Evolutionary conservation across 2,329 filamentous ascomycete species (phyloP), one percentile per base, ranked within the genome.

Genomic region (Cadophora luteo-olivacea): DNA sequence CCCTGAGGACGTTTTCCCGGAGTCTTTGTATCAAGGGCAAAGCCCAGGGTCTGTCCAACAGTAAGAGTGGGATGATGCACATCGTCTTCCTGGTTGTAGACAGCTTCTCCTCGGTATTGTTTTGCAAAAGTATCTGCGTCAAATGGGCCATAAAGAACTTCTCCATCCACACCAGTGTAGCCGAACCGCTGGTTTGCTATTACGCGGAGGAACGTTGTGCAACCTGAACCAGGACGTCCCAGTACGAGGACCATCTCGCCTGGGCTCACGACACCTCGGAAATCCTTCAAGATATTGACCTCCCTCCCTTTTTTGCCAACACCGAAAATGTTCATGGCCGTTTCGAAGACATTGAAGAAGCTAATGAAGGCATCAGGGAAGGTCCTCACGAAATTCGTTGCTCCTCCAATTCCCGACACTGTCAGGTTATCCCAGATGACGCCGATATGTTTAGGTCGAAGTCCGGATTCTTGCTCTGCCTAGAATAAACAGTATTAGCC

Each of bases 31-130:
- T 96, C 92, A 3, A 97, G 82, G 0, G 94, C 94, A 76, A 97
- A 97, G 0, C 87, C 89, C 0, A 97, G 85, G 0, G 94, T 97
- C 78, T 97, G 93, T 65, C 92, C 91, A 2, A 97, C 94, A 0
- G 93, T 96, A 29, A 97, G 84, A 0, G 92, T 96, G 0, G 94
- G 77, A 55, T 94, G 90, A 74, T 97, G 93, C 25, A 95, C 85
- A 74, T 97, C 94, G 72, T 97, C 93, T 78, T 95, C 92, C 74
- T 92, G 89, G 76, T 93, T 95, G 82, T 97, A 97, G 4, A 95
- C 90, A 0, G 92, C 90, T 80, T 97, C 92, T 62, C 92, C 92
- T 36, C 92, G 87, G 78, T 93, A 97, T 62, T 86, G 83, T 75
- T 91, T 86, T 72, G 81, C 81, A 74, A 97, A 95, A 61, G 91